Evolutionary conservation across 2,329 filamentous ascomycete genomes (phyloP).

Genomic region (Talaromyces islandicus): DNA sequence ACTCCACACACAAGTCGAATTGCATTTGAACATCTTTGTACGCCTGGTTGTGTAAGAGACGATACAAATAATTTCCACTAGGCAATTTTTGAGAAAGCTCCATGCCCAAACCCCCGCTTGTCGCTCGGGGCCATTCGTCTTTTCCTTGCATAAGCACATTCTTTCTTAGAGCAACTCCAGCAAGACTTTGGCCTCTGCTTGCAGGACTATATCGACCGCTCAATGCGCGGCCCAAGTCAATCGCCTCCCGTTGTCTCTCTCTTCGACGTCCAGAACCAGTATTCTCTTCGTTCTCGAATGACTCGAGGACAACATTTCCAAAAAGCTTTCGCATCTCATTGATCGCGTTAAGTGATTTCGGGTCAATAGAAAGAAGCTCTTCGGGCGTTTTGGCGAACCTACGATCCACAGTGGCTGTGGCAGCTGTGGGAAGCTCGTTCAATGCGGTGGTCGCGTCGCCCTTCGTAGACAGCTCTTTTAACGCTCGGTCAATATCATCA

Average conservation of each 20-base stretch:
- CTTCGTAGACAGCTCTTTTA: constrained; percentile 53
- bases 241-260: constrained; percentile 47
- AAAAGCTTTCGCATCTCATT: constrained; percentile 86
- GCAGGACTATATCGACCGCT: constrained; percentile 48
- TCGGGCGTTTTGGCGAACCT: constrained; percentile 35
- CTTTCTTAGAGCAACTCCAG: constrained; percentile 64
- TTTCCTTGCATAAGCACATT: constrained; percentile 84
- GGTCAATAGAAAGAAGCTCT: constrained; percentile 56
- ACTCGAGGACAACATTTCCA: constrained; percentile 58
- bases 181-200: constrained; percentile 58
- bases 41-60: constrained; percentile 64
- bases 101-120: constrained; percentile 81
- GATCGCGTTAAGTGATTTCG: constrained; percentile 71
- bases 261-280: constrained; percentile 43
- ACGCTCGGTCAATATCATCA: constrained; percentile 62
- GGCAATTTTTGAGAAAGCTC: constrained; percentile 52
- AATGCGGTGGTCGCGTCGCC: constrained; percentile 22
- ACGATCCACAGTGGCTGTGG: not conserved
- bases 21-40: constrained; percentile 71
- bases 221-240: constrained; percentile 51
- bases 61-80: constrained; percentile 64
- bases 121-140: constrained; percentile 75
- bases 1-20: constrained; percentile 75
- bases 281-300: constrained; percentile 44
- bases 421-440: constrained; percentile 13